Evolutionary conservation across 2,329 filamentous ascomycete species (phyloP).

Genomic region (Fusarium stilboides): DNA sequence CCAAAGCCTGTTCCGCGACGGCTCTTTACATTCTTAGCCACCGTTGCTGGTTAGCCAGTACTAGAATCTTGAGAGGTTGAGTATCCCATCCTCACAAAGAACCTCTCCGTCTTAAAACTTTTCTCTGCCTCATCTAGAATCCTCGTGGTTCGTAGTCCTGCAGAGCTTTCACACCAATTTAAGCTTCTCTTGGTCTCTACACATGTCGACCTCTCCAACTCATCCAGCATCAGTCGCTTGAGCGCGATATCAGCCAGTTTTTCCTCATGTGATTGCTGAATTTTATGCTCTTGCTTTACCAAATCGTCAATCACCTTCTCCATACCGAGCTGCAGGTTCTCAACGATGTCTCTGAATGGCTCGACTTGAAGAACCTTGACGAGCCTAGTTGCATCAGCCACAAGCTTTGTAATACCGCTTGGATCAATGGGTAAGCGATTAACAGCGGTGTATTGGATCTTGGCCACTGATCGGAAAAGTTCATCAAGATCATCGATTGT

Average conservation of each 20-base stretch:
- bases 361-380: fast-evolving
- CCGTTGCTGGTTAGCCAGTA: too few relatives aligned
- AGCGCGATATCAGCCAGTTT: not conserved
- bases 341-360: fast-evolving
- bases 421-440: not conserved
- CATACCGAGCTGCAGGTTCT: fast-evolving
- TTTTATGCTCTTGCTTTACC: fast-evolving
- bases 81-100: too few relatives aligned
- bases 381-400: not conserved
- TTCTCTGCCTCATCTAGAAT: too few relatives aligned
- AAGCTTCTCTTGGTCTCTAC: too few relatives aligned
- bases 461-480: fast-evolving
- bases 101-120: too few relatives aligned
- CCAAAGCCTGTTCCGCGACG: too few relatives aligned
- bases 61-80: too few relatives aligned
- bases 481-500: fast-evolving
- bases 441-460: not conserved
- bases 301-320: fast-evolving
- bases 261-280: fast-evolving
- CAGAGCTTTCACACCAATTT: too few relatives aligned
- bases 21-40: too few relatives aligned
- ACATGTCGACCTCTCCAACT: not conserved
- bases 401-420: fast-evolving
- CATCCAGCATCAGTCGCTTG: not conserved
- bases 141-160: too few relatives aligned